Evolutionary conservation across 139 green algal genomes (phyloP).

Genomic region (Diplosphaera chodatii): DNA sequence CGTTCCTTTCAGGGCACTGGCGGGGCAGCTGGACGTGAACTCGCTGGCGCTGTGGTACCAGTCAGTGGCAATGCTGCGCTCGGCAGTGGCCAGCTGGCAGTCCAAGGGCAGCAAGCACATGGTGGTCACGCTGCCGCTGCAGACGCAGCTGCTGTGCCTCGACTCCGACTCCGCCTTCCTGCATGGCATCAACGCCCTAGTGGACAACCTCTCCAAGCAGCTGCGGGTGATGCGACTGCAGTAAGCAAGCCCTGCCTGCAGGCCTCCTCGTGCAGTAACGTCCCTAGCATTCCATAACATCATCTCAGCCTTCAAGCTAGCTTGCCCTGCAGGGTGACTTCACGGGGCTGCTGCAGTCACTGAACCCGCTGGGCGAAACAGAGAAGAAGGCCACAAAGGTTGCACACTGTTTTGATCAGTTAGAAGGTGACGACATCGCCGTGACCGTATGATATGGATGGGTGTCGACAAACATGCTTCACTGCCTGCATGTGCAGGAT

Average conservation of each 20-base stretch:
- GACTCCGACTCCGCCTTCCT: constrained; percentile 44
- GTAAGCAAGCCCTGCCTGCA: too few relatives aligned
- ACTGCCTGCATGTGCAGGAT: not conserved
- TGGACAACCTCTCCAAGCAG: constrained; percentile 60
- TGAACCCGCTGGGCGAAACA: not conserved
- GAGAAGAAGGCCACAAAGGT: constrained; percentile 22
- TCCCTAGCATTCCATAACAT: too few relatives aligned
- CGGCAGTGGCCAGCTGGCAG: constrained; percentile 53
- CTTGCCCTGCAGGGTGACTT: constrained; percentile 1
- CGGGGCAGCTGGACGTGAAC: not conserved
- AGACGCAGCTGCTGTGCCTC: constrained; percentile 73
- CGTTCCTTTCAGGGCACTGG: not conserved
- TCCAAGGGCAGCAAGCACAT: constrained; percentile 71
- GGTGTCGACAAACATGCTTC: too few relatives aligned
- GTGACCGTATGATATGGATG: too few relatives aligned
- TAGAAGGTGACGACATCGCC: too few relatives aligned
- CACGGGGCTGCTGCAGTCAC: not conserved
- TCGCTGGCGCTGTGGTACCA: constrained; percentile 25
- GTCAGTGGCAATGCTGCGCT: constrained; percentile 38
- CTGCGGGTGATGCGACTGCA: too few relatives aligned
- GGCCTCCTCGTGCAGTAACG: too few relatives aligned
- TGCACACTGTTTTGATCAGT: too few relatives aligned
- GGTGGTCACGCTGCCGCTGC: constrained; percentile 46
- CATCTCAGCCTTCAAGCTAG: too few relatives aligned
- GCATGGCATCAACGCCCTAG: constrained; percentile 39